Evolutionary conservation across 805 yeast genomes (phyloP).

Genomic region (Ogataea neopini): DNA sequence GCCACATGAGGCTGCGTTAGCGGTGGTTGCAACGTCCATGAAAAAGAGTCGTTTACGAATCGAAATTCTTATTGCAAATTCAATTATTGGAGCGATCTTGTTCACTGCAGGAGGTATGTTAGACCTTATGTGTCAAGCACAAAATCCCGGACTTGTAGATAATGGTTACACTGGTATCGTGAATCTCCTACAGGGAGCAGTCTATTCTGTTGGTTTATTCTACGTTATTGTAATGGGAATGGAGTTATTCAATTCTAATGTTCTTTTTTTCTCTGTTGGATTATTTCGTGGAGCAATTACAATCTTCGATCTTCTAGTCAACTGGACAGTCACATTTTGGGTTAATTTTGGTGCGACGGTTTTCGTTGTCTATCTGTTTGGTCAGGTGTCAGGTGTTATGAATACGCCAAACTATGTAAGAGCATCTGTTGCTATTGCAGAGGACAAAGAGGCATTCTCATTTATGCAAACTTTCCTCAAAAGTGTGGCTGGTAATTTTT

Average conservation of each 20-base stretch:
- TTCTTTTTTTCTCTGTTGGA: conserved; percentile 70
- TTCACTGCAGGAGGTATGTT: conserved; percentile 77
- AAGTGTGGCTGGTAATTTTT: conserved; percentile 76
- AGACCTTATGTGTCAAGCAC: conserved; percentile 54
- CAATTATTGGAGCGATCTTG: conserved; percentile 67
- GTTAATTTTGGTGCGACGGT: conserved; percentile 64
- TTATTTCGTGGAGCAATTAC: conserved; percentile 69
- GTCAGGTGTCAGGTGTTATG: conserved; percentile 56
- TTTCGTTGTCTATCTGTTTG: conserved; percentile 64
- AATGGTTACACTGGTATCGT: conserved; percentile 52
- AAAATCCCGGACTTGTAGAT: conserved; percentile 43
- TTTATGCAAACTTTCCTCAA: conserved; percentile 69
- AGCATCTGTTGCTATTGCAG: conserved; percentile 52
- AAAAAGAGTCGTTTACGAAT: conserved; percentile 70
- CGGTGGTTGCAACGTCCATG: conserved; percentile 84
- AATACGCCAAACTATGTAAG: conserved; percentile 39
- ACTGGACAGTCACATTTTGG: conserved; percentile 69
- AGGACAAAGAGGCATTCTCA: conserved; percentile 42
- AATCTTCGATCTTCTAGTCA: conserved; percentile 57
- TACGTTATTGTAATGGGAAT: conserved; percentile 75
- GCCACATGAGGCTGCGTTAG: conserved; percentile 80
- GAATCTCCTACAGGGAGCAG: conserved; percentile 56
- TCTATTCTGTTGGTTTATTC: conserved; percentile 71
- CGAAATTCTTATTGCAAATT: conserved; percentile 60
- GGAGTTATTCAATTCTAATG: conserved; percentile 74